Percentiles rank a stretch among this genome's conserved stretches.
Conservation (phyloP, 2,329 filamentous ascomycete genomes). For the Colletotrichum euphorbiae region DNA sequence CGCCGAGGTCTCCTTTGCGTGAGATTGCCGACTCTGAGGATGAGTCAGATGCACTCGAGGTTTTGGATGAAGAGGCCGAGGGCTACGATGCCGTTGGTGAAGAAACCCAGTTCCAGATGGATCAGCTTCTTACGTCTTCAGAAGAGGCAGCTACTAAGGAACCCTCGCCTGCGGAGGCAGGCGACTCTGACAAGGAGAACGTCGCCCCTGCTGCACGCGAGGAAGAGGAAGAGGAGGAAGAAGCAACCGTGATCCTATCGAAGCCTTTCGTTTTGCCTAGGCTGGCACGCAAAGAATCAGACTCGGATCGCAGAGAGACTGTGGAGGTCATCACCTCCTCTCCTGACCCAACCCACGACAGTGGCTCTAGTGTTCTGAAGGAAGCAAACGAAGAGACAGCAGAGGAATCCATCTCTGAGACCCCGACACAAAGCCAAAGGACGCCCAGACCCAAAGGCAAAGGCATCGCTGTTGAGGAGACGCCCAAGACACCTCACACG, state of each 20-base stretch:
- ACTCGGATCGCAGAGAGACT: constrained; percentile 29
- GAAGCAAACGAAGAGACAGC: constrained; percentile 5
- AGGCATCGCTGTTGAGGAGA: constrained; percentile 18
- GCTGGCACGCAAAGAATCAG: neutral
- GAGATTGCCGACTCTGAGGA: constrained; percentile 66
- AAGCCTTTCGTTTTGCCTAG: constrained; percentile 24
- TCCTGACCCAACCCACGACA: constrained; percentile 21
- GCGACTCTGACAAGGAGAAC: constrained; percentile 39
- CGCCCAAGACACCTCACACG: constrained; percentile 46
- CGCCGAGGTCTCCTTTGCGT: constrained; percentile 19
- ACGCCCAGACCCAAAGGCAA: neutral
- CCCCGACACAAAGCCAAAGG: constrained; percentile 28
- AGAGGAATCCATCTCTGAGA: constrained; percentile 31
- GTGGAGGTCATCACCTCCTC: constrained; percentile 37
- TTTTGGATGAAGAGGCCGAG: constrained; percentile 37
- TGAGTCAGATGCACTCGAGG: constrained; percentile 45
- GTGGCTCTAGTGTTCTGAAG: constrained; percentile 5
- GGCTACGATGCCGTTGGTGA: constrained; percentile 39
- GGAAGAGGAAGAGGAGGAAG: constrained; percentile 24
- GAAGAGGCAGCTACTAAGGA: constrained; percentile 29
- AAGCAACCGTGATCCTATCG: constrained; percentile 31
- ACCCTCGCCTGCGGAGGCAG: constrained; percentile 23
- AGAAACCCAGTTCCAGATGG: constrained; percentile 39
- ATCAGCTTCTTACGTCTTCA: constrained; percentile 35
- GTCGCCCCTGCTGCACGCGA: constrained; percentile 25